Base-by-base conservation (phyloP, 371 early-diverging fungal species). In the Syncephalastrum racemosum region DNA sequence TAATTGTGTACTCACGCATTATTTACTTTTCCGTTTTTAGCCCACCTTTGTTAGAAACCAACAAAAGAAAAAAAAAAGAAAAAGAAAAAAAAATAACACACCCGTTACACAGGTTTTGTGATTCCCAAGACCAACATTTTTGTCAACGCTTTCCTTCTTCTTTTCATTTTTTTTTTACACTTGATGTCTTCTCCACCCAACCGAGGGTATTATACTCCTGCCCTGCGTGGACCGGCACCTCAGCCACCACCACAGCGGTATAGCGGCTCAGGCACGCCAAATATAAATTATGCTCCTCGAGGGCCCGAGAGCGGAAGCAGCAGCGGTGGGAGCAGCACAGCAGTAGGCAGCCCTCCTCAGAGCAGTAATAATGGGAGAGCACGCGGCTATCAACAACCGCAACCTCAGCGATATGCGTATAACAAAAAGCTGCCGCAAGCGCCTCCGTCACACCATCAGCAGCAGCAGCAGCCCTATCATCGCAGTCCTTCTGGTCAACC, bases 11-110 rank as follows among this genome's bases (percentile, higher is more conserved):
- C 39, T 36, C n/a, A 59, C 39, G 47, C 15, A 46, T 16, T 16
- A 19, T 16, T 15, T 46, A 31, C 12, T 46, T 52, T 56, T 59
- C 49, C 55, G 27, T 62, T 16, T 59, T 51, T 56, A 66, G 67
- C 63, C 16, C 67, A 66, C 58, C 36, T 31, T 10, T 31, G 36
- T 31, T 31, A 53, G 54, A 53, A 41, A 43, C 44, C 40, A 58
- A 40, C 52, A 25, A 24, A 58, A 51, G 41, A 16, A 25, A 43
- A 39, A 50, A 41, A 27, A 53, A 40, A 23, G 20, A 53, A 52
- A 53, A 40, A 22, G 39, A 7, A 53, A 53, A 36, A 16, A 16
- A 10, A n/a, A 40, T 23, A 15, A 15, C 24, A 45, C 24, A 25
- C 40, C 23, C 20, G 16, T 55, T 39, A 61, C 49, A 50, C 49